A percentile compares a stretch with the other conserved stretches of the same genome.
phyloP scores from a whole-genome alignment of 495 filamentous ascomycete genomes.

The Talaromyces nanjingensis region DNA sequence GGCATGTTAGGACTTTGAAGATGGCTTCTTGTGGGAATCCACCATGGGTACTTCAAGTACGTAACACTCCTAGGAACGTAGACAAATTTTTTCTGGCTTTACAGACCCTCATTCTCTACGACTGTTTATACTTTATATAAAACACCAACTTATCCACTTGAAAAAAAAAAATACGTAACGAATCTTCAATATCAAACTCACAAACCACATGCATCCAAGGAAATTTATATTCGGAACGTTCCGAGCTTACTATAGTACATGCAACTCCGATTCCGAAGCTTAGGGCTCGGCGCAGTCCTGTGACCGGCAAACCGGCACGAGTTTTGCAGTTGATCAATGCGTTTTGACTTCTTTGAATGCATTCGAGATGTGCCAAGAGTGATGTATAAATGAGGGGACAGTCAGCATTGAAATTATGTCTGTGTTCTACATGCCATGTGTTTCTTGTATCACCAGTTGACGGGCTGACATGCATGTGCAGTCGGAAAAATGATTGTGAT shows the following conservation, averaged over 20 bases:
- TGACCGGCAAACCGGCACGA: constrained; percentile 9
- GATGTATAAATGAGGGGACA: neutral
- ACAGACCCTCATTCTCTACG: neutral
- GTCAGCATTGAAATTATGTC: neutral
- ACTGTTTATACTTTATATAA: neutral
- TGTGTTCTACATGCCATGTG: neutral
- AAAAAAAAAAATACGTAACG: neutral
- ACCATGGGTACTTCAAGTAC: neutral
- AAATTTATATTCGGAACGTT: neutral
- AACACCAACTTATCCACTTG: neutral
- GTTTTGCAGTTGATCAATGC: neutral
- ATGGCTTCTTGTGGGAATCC: neutral
- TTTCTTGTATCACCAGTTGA: neutral
- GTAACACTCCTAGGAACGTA: neutral
- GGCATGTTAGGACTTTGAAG: neutral
- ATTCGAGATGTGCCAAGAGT: neutral
- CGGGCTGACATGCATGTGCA: neutral
- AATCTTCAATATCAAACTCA: neutral
- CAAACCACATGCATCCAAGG: neutral
- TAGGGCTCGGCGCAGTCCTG: neutral
- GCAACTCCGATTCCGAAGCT: neutral
- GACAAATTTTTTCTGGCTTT: neutral
- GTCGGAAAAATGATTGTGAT: neutral
- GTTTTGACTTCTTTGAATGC: neutral
- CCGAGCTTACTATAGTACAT: neutral